These are phyloP conservation scores for Hymenoscyphus infarciens DNA, from an alignment of 2,329 filamentous ascomycete species.

Conservation along the genomic window DNA sequence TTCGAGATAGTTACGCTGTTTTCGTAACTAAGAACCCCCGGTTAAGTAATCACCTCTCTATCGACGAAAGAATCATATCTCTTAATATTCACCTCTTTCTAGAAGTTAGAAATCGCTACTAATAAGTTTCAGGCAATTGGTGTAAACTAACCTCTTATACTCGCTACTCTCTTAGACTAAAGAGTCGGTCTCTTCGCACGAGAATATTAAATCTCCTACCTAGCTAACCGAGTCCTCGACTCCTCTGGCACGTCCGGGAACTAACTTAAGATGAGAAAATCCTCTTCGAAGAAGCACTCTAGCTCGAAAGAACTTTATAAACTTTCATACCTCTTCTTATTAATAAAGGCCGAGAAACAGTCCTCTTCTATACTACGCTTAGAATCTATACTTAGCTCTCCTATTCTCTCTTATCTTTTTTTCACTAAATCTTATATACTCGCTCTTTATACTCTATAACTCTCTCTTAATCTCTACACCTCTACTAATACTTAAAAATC, in stretches of 20 bases:
- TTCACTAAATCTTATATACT: constrained; percentile 1
- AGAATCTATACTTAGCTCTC: constrained; percentile 11
- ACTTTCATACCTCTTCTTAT: constrained; percentile 12
- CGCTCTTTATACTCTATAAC: constrained; percentile 11
- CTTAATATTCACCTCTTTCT: not conserved
- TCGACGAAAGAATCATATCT: constrained; percentile 8
- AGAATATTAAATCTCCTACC: constrained; percentile 17
- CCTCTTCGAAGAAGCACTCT: constrained; percentile 8
- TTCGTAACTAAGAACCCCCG: constrained; percentile 13
- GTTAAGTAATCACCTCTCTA: constrained; percentile 9
- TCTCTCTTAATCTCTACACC: not conserved
- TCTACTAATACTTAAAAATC: not conserved
- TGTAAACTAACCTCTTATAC: not conserved
- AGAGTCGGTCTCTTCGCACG: constrained; percentile 13
- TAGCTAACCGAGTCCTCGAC: constrained; percentile 12
- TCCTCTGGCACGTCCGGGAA: constrained; percentile 14
- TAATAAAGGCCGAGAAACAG: constrained; percentile 8
- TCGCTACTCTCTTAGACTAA: constrained; percentile 9
- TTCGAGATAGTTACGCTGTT: constrained; percentile 6
- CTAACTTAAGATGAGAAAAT: constrained; percentile 8
- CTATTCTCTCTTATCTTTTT: not conserved
- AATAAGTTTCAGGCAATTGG: not conserved
- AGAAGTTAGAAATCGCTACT: not conserved
- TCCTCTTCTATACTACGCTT: constrained; percentile 8
- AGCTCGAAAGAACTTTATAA: constrained; percentile 14